phyloP scores from a whole-genome alignment of 2,329 filamentous ascomycete genomes.

The Pyricularia sp. region DNA sequence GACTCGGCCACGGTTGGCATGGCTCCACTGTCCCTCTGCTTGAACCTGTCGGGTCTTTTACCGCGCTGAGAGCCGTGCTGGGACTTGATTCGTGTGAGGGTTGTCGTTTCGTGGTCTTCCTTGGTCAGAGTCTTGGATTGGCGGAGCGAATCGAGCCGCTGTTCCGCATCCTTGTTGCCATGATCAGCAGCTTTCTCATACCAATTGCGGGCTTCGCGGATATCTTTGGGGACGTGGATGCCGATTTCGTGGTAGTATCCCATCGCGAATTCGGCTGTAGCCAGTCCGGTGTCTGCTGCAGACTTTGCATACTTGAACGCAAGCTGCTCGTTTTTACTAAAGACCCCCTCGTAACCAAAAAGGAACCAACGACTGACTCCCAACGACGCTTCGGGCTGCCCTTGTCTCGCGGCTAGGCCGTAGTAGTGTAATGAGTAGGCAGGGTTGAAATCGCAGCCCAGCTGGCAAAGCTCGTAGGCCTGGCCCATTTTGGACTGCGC shows the following conservation, averaged over 20 bases:
- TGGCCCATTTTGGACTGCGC: slow-evolving; percentile 96
- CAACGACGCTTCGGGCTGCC: slow-evolving; percentile 87
- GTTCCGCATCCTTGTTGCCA: slow-evolving; percentile 81
- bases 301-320: slow-evolving; percentile 86
- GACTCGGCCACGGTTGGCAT: slow-evolving; percentile 42
- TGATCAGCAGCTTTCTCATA: slow-evolving; percentile 83
- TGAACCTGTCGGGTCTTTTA: slow-evolving; percentile 50
- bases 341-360: slow-evolving; percentile 85
- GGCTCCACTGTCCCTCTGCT: slow-evolving; percentile 24
- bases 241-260: slow-evolving; percentile 98
- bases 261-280: slow-evolving; percentile 91
- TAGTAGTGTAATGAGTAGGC: slow-evolving; percentile 93
- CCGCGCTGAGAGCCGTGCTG: slow-evolving; percentile 62
- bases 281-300: slow-evolving; percentile 70
- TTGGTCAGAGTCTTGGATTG: slow-evolving; percentile 79
- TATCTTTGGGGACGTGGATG: slow-evolving; percentile 76
- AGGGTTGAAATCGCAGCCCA: slow-evolving; percentile 92
- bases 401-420: slow-evolving; percentile 81
- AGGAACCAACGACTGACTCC: slow-evolving; percentile 98
- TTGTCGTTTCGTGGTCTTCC: slow-evolving; percentile 85
- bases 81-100: slow-evolving; percentile 79
- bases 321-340: slow-evolving; percentile 90
- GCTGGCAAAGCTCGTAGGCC: slow-evolving; percentile 86
- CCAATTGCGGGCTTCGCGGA: slow-evolving; percentile 78
- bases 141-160: slow-evolving; percentile 73